These are phyloP conservation scores for Aureobasidium sp. DNA, from an alignment of 2,329 filamentous ascomycete genomes.

Conservation along the genomic window DNA sequence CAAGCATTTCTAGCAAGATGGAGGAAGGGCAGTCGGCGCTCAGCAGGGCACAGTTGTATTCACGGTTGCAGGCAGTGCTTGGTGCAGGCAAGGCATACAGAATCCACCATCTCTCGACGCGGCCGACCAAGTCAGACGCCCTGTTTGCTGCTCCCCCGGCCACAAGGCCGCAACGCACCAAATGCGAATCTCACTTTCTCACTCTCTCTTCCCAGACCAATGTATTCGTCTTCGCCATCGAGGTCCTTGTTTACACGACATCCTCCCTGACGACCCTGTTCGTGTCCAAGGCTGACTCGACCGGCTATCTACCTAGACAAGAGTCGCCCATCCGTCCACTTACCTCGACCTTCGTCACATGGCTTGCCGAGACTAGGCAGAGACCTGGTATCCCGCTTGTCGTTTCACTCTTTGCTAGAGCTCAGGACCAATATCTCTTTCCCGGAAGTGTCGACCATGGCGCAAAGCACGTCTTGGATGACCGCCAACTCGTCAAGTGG, in stretches of 20 bases:
- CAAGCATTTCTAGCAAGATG: slow-evolving; percentile 7
- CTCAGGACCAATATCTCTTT: slow-evolving; percentile 91
- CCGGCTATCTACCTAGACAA: slow-evolving; percentile 59
- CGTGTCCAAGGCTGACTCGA: slow-evolving; percentile 94
- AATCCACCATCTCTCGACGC: slow-evolving; percentile 81
- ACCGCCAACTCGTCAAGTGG: slow-evolving; percentile 86
- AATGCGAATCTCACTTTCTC: slow-evolving; percentile 77
- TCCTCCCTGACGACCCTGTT: slow-evolving; percentile 78
- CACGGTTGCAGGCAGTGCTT: slow-evolving; percentile 46
- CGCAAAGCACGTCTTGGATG: slow-evolving; percentile 85
- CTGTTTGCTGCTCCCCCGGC: slow-evolving; percentile 75
- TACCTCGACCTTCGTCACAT: slow-evolving; percentile 66
- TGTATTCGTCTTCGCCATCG: slow-evolving; percentile 74
- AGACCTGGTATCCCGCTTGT: slow-evolving; percentile 62
- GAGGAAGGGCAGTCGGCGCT: background rate
- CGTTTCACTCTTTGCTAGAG: slow-evolving; percentile 83
- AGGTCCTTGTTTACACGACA: slow-evolving; percentile 80
- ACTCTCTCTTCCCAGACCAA: slow-evolving; percentile 46
- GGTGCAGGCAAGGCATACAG: slow-evolving; percentile 54
- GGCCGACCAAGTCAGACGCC: slow-evolving; percentile 64
- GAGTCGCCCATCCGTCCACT: slow-evolving; percentile 66
- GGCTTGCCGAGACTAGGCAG: slow-evolving; percentile 61
- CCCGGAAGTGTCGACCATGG: slow-evolving; percentile 80
- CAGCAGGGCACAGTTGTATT: slow-evolving; percentile 23
- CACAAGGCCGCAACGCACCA: slow-evolving; percentile 66